These are phyloP conservation scores for Heracleum sosnowskyi DNA, from an alignment of 129 eudicot species.

Conservation along the genomic window DNA sequence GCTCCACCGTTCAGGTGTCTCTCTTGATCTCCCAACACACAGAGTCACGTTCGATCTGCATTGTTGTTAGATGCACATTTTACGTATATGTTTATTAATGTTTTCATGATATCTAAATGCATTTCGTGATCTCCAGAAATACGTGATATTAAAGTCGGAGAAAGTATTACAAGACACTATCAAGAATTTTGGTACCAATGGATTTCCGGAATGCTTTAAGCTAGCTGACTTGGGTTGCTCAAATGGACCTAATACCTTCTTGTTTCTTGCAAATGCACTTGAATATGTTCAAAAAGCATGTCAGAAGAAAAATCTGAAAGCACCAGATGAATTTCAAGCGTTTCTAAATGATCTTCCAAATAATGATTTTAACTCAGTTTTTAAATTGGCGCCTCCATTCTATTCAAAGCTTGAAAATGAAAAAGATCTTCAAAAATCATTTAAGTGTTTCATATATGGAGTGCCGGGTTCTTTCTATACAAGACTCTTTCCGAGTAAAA, in stretches of 20 bases:
- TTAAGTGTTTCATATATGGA: slow-evolving; percentile 6
- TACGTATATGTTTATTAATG: too few species aligned
- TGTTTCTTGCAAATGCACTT: slow-evolving; percentile 1
- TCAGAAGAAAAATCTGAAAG: neutral
- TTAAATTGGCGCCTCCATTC: slow-evolving; percentile 7
- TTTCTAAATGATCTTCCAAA: slow-evolving; percentile 9
- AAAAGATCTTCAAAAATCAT: neutral
- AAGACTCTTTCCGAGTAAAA: neutral
- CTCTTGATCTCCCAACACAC: neutral
- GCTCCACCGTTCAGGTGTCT: neutral
- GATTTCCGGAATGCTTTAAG: slow-evolving; percentile 5
- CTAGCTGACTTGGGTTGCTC: slow-evolving; percentile 35
- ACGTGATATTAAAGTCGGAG: neutral
- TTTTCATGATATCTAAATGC: neutral
- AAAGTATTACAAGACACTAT: slow-evolving; percentile 12
- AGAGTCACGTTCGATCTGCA: neutral
- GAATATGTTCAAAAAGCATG: neutral
- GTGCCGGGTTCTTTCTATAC: neutral
- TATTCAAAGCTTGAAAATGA: slow-evolving; percentile 1
- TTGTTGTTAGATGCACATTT: neutral
- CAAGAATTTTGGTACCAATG: neutral
- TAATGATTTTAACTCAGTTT: neutral
- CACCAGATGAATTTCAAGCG: slow-evolving; percentile 16
- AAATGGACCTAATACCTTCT: slow-evolving; percentile 20
- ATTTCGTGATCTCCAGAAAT: neutral